Base-by-base conservation (phyloP, 768 basidiomycete species). In the Pleurotus salmoneostramineus region DNA sequence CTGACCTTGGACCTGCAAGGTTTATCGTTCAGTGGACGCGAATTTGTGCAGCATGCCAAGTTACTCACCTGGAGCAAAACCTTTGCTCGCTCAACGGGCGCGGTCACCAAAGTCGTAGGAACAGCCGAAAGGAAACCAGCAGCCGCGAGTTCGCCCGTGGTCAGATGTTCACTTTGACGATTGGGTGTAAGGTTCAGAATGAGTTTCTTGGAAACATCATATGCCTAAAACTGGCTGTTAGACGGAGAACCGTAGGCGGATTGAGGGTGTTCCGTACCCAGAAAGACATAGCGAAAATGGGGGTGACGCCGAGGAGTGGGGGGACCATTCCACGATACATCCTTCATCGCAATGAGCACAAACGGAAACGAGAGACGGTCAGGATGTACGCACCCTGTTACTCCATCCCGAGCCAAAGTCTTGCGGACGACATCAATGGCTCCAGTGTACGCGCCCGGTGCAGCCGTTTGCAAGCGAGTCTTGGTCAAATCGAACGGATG, bases 401-500 rank as follows among this genome's bases (percentile, higher is more conserved):
- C 64, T 46, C 97, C 97, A 82, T 98, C 97, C 58, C 86, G 82
- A n/a, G 92, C 93, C 52, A 98, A 62, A 0, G 89, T 88, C 75
- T 93, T 91, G 74, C 85, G 89, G 49, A 98, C 93, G 32, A 96
- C 96, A 73, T 99, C 96, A 17, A 98, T 64, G 1, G 93, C 93
- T 44, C 97, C 94, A 42, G 80, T 93, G 74, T 99, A 99, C 47
- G 84, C 80, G 3, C 97, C 95, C 7, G 89, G 83, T 12, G 84
- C 64, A 7, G 97, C 96, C 4, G 97, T 98, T 73, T 99, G 97
- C 60, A 99, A 72, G 45, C 96, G 83, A n/a, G 92, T 94, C 76
- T 95, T 95, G 58, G 93, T 97, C 66, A 98, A 76, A 74, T 99
- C 97, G 69, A 98, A 99, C 6, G 97, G 97, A 68, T 99, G 97